Percentiles rank a stretch among this genome's conserved stretches.
phyloP scores from a whole-genome alignment of 352 stramenopile genomes.

The Pythium aquatile region DNA sequence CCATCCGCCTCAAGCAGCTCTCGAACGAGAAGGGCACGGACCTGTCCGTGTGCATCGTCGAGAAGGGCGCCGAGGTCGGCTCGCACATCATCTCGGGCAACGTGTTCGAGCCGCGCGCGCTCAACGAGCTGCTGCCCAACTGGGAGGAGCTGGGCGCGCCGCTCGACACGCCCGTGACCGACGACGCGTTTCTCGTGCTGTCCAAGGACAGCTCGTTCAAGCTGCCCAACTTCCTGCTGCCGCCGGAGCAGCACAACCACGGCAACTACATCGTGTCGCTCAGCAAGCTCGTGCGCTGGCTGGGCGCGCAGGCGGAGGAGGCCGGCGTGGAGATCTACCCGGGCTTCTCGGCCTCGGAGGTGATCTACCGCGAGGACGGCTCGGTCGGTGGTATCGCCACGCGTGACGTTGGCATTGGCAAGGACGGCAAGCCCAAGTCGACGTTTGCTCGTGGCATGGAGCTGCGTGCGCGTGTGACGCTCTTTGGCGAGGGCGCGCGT shows the following conservation, averaged over 20 bases:
- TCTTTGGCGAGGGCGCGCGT: conserved; percentile 98
- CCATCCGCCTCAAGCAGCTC: conserved; percentile 98
- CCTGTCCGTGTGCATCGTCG: conserved; percentile 93
- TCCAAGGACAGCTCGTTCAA: conserved; percentile 83
- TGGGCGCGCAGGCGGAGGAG: conserved; percentile 96
- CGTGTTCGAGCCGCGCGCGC: conserved; percentile 97
- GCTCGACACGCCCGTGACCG: conserved; percentile 91
- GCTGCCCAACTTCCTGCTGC: conserved; percentile 93
- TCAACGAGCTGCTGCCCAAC: conserved; percentile 97
- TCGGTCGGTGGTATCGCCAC: conserved; percentile 95
- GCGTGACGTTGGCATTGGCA: conserved; percentile 97
- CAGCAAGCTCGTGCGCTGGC: conserved; percentile 95
- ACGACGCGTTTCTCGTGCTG: conserved; percentile 95
- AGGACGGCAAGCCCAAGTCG: conserved; percentile 94
- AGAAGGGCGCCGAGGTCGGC: conserved; percentile 96
- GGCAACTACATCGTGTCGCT: conserved; percentile 99
- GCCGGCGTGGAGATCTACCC: conserved; percentile 99
- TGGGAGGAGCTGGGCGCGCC: conserved; percentile 90
- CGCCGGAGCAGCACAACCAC: conserved; percentile 96
- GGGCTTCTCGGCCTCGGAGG: conserved; percentile 95
- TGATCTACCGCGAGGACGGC: conserved; percentile 82
- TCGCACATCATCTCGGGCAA: conserved; percentile 99
- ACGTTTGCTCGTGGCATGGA: conserved; percentile 98
- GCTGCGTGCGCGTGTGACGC: conserved; percentile 91
- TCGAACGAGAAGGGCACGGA: conserved; percentile 92